A percentile compares a stretch with the other conserved stretches of the same genome.
These are phyloP conservation scores for Claviceps sp. DNA, from an alignment of 2,329 filamentous ascomycete species.

Conservation along the genomic window DNA sequence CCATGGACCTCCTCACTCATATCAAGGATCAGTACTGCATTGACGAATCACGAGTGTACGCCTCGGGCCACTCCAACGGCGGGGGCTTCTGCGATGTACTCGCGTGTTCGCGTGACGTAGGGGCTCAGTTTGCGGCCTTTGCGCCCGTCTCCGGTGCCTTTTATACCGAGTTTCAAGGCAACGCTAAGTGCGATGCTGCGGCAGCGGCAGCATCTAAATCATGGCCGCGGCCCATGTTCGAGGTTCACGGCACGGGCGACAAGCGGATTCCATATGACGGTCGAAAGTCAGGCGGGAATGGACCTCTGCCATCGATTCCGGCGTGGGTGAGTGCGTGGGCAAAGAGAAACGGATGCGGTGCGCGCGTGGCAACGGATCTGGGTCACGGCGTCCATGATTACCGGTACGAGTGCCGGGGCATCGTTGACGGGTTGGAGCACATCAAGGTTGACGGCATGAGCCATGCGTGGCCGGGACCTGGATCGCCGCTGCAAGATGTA, in stretches of 20 bases:
- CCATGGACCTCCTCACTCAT: slow-evolving; percentile 26
- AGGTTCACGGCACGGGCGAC: slow-evolving; percentile 37
- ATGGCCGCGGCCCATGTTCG: slow-evolving; percentile 32
- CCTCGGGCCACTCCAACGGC: slow-evolving; percentile 30
- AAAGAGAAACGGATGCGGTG: slow-evolving; percentile 10
- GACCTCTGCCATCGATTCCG: slow-evolving; percentile 29
- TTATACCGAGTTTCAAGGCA: slow-evolving; percentile 22
- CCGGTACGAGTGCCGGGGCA: slow-evolving; percentile 8
- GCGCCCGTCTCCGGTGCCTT: slow-evolving; percentile 28
- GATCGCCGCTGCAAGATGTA: slow-evolving; percentile 2
- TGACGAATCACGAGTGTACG: slow-evolving; percentile 27
- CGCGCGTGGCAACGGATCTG: slow-evolving; percentile 1
- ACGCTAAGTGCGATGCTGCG: slow-evolving; percentile 20
- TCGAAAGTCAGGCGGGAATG: slow-evolving; percentile 21
- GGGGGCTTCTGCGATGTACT: slow-evolving; percentile 29
- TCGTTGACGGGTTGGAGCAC: slow-evolving; percentile 8
- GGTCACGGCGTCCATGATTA: slow-evolving; percentile 7
- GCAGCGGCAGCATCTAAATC: slow-evolving; percentile 4
- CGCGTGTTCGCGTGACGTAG: slow-evolving; percentile 25
- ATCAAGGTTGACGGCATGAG: slow-evolving; percentile 9
- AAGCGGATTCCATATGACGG: slow-evolving; percentile 31
- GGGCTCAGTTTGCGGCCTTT: slow-evolving; percentile 26
- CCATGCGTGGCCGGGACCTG: slow-evolving; percentile 8
- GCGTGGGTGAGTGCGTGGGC: slow-evolving; percentile 27
- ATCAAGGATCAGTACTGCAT: slow-evolving; percentile 25